Conservation (phyloP, 148 eudicot species). For the Persicaria maculosa region DNA sequence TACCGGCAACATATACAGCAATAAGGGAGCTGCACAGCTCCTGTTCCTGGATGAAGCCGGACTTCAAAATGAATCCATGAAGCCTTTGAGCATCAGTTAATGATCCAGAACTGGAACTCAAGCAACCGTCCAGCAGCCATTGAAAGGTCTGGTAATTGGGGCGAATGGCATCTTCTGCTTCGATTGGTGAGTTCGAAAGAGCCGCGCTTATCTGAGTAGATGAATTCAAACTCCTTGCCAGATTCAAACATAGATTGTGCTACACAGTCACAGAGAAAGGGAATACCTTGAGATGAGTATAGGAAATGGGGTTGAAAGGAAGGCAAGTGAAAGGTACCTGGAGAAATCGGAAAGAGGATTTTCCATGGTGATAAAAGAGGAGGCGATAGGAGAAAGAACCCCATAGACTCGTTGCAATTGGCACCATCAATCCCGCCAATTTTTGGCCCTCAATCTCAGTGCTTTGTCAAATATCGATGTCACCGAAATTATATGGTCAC, state of each 20-base stretch:
- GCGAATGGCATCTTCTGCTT: conserved; percentile 18
- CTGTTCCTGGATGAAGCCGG: conserved; percentile 40
- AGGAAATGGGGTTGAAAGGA: not conserved
- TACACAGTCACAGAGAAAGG: conserved; percentile 6
- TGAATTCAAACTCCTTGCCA: conserved; percentile 17
- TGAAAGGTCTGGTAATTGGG: conserved; percentile 55
- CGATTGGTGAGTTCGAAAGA: conserved; percentile 15
- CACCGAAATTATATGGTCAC: too few relatives aligned
- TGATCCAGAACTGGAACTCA: conserved; percentile 40
- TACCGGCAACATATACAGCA: conserved; percentile 35
- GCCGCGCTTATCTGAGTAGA: conserved; percentile 13
- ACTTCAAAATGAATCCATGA: conserved; percentile 50
- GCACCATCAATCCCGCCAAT: conserved; percentile 22
- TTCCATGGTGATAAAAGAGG: conserved; percentile 12
- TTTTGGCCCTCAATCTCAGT: not conserved
- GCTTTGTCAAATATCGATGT: too few relatives aligned
- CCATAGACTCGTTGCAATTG: conserved; percentile 19
- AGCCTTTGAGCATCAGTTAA: conserved; percentile 40
- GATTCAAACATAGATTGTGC: not conserved
- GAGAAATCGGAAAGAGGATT: not conserved
- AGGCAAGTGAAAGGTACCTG: not conserved
- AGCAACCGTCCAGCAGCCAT: conserved; percentile 49
- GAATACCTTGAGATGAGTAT: not conserved
- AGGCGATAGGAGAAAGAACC: conserved; percentile 18
- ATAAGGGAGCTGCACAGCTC: conserved; percentile 34